Evolutionary conservation across 495 filamentous ascomycete genomes (phyloP).

Genomic region (Xylaria curta): DNA sequence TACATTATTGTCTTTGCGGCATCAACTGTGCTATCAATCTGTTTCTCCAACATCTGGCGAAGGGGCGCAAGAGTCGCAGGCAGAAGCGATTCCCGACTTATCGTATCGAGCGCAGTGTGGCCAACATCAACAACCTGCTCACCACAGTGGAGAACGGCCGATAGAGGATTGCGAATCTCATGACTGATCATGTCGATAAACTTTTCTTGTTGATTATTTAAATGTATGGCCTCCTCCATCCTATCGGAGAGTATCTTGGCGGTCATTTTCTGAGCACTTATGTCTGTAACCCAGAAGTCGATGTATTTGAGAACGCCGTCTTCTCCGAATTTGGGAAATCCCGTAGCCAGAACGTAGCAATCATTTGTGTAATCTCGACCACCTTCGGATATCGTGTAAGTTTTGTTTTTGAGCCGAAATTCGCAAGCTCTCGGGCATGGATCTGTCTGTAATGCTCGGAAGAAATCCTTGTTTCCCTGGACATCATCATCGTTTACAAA

Average conservation of each 20-base stretch:
- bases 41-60: background rate
- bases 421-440: background rate
- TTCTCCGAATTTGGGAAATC: slow-evolving; percentile 44
- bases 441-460: background rate
- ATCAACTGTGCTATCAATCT: slow-evolving; percentile 64
- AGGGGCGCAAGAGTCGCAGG: background rate
- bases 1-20: slow-evolving; percentile 77
- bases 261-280: slow-evolving; percentile 49
- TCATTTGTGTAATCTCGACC: background rate
- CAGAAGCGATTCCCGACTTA: background rate
- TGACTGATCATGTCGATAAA: slow-evolving; percentile 82
- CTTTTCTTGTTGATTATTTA: slow-evolving; percentile 65
- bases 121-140: slow-evolving; percentile 64
- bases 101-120: background rate
- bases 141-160: slow-evolving; percentile 72
- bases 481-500: background rate
- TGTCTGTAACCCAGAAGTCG: slow-evolving; percentile 50
- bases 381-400: slow-evolving; percentile 1
- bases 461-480: background rate
- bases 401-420: background rate
- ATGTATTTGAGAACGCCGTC: slow-evolving; percentile 47
- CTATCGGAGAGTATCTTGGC: slow-evolving; percentile 44
- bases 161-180: slow-evolving; percentile 77
- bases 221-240: slow-evolving; percentile 52
- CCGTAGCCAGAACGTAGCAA: background rate